Percentiles rank a stretch among this genome's conserved stretches.
These are phyloP conservation scores for Verticillium tricorpus DNA, from an alignment of 2,329 filamentous ascomycete genomes.

Conservation along the genomic window DNA sequence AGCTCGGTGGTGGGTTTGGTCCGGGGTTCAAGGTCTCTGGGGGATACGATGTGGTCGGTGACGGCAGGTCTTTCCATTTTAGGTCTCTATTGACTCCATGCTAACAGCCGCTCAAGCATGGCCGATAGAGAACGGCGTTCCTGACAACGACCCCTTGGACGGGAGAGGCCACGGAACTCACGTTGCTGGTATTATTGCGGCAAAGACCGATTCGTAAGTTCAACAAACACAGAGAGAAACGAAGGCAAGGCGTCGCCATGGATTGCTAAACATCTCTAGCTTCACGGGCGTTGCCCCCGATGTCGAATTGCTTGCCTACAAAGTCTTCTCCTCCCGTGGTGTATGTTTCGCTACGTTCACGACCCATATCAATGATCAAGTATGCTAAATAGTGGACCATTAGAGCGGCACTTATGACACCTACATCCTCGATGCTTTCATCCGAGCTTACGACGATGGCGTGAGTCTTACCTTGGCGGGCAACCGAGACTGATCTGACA, in stretches of 20 bases:
- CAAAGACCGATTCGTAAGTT: conserved; percentile 29
- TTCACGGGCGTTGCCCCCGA: conserved; percentile 41
- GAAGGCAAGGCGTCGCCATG: not conserved
- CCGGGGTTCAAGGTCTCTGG: conserved; percentile 34
- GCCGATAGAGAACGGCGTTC: not conserved
- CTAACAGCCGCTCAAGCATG: not conserved
- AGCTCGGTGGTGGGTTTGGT: conserved; percentile 40
- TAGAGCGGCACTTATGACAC: conserved; percentile 21
- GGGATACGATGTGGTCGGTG: conserved; percentile 37
- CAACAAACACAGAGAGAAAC: too few relatives aligned
- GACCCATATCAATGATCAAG: too few relatives aligned
- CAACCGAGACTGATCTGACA: too few relatives aligned
- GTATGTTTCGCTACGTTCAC: not conserved
- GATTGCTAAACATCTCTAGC: conserved; percentile 16
- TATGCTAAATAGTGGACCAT: conserved; percentile 19
- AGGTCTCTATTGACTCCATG: not conserved
- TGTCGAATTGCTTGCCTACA: conserved; percentile 37
- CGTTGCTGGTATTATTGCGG: conserved; percentile 45
- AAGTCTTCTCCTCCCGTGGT: conserved; percentile 29
- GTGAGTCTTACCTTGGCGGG: not conserved
- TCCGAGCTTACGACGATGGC: not conserved
- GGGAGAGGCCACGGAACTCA: conserved; percentile 34
- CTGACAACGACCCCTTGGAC: conserved; percentile 28
- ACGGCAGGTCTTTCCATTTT: conserved; percentile 15
- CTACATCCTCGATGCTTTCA: conserved; percentile 1